Percentiles rank a stretch among this genome's conserved stretches.
These are phyloP conservation scores for Taphrina communis DNA, from an alignment of 1,139 yeast species.

Conservation along the genomic window DNA sequence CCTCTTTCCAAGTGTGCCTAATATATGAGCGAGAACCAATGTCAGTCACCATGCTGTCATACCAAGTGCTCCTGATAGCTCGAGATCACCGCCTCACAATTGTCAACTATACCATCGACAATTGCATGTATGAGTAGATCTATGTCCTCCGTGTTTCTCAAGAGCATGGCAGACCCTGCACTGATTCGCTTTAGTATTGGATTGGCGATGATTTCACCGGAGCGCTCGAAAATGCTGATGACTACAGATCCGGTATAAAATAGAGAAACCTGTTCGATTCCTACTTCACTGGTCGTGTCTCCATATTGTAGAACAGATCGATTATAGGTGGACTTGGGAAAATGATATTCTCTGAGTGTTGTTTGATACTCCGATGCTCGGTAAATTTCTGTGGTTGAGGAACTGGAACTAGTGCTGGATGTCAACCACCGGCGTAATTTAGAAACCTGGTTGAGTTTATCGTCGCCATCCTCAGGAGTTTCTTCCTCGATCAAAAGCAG, in stretches of 20 bases:
- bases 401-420: not conserved
- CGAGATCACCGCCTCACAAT: conserved; percentile 65
- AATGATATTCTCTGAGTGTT: conserved; percentile 21
- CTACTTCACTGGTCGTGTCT: conserved; percentile 52
- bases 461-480: conserved; percentile 13
- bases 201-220: conserved; percentile 59
- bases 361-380: conserved; percentile 22
- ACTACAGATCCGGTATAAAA: conserved; percentile 57
- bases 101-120: conserved; percentile 62
- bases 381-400: conserved; percentile 6
- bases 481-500: conserved; percentile 53
- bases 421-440: not conserved
- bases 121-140: conserved; percentile 61
- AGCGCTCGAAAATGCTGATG: conserved; percentile 62
- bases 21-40: not conserved
- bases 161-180: conserved; percentile 52
- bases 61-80: conserved; percentile 59
- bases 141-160: conserved; percentile 58
- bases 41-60: not conserved
- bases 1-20: conserved; percentile 57
- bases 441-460: too few species aligned
- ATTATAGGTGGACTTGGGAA: conserved; percentile 16
- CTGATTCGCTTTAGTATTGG: conserved; percentile 59
- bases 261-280: conserved; percentile 61
- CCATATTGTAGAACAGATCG: conserved; percentile 15